Percentiles rank a stretch among this genome's conserved stretches.
phyloP scores from a whole-genome alignment of 345 rosid species.

The Syzygium oleosum region DNA sequence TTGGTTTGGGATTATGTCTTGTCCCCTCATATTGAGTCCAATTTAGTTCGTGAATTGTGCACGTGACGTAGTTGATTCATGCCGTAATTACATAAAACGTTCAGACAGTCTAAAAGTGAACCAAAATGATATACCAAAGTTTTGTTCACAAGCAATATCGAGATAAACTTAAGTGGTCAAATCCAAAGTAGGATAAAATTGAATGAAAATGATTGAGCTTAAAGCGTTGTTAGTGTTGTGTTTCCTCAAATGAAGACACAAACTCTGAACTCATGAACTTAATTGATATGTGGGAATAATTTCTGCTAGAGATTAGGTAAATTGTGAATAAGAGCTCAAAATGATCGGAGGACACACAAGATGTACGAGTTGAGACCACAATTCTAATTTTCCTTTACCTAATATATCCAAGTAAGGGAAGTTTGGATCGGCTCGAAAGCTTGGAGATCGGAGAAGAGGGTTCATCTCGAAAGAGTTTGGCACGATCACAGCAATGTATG shows the following conservation, averaged over 20 bases:
- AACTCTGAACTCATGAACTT: neutral
- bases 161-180: rapidly evolving
- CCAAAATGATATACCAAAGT: neutral
- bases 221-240: neutral
- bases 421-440: conserved; percentile 23
- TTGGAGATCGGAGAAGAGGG: conserved; percentile 55
- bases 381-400: conserved; percentile 18
- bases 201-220: neutral
- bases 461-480: conserved; percentile 69
- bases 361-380: neutral
- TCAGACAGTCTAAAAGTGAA: rapidly evolving
- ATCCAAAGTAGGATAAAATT: neutral
- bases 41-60: neutral
- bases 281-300: neutral
- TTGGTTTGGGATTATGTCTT: rapidly evolving
- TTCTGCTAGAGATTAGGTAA: neutral
- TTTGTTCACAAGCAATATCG: neutral
- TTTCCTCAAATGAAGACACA: neutral
- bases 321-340: neutral
- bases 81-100: neutral
- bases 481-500: conserved; percentile 47
- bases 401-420: conserved; percentile 46
- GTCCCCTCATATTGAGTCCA: rapidly evolving
- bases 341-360: neutral
- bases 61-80: rapidly evolving